Conservation (phyloP, 2,329 filamentous ascomycete species). For the Penicillium sp. region DNA sequence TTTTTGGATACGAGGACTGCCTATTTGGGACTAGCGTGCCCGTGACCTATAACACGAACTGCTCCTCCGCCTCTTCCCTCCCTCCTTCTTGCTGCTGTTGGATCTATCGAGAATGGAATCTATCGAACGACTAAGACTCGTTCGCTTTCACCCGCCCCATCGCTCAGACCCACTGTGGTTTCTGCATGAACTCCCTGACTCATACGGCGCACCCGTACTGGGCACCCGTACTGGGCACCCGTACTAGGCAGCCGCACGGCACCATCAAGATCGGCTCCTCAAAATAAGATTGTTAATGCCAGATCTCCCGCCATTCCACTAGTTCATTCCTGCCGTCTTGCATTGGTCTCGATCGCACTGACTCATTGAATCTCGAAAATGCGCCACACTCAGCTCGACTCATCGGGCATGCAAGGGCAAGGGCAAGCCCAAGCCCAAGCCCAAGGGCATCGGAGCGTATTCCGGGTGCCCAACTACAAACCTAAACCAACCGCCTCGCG, state of each 20-base stretch:
- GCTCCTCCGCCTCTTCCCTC: not conserved
- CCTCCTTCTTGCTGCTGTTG: no score
- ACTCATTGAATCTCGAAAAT: not conserved
- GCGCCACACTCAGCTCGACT: conserved; percentile 2
- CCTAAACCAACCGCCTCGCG: conserved; percentile 1
- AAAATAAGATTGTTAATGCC: not conserved
- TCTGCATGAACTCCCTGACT: not conserved
- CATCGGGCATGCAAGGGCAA: conserved; percentile 24
- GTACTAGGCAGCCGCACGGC: not conserved
- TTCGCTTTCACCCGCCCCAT: no score
- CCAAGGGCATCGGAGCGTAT: conserved; percentile 30
- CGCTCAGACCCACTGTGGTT: not conserved
- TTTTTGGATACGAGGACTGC: conserved; percentile 27
- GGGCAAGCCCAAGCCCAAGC: no score
- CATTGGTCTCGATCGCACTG: not conserved
- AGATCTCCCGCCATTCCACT: not conserved
- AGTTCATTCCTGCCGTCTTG: no score
- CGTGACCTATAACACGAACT: not conserved
- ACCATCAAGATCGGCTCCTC: not conserved
- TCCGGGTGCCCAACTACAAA: conserved; percentile 29
- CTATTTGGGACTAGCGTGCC: conserved; percentile 21
- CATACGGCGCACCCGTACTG: not conserved
- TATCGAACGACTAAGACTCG: no score
- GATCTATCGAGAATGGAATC: no score
- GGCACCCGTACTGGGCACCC: conserved; percentile 2